Base-by-base conservation (phyloP, 805 yeast species). In the Cyberlindnera mrakii region DNA sequence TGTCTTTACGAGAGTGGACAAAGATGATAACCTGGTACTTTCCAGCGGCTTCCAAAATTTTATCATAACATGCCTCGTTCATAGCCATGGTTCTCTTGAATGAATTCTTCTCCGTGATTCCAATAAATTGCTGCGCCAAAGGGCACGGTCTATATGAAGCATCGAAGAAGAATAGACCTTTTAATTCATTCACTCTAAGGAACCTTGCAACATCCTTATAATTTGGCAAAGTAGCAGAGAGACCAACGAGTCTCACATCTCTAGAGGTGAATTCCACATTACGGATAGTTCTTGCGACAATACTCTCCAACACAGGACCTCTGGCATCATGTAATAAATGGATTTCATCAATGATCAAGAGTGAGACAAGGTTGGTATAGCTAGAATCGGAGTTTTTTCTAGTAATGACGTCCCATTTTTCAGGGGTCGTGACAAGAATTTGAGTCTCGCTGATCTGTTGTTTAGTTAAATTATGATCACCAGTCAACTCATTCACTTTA, bases 341-440 rank as follows among this genome's bases (percentile, higher is more conserved):
- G 45, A 91, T 83, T 62, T 91, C 99, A 68, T 91, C 99, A 40
- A 93, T 78, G 23, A 91, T 83, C 9, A 91, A 63, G 18, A 91
- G 70, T 33, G 77, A 72, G 1, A 88, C 93, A 1, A 79, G 65
- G 30, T 75, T 71, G 1, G 81, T 75, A 52, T 80, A 82, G 19
- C 83, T 75, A 2, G 77, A 68, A 46, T 85, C 91, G 17, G 78
- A 70, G 35, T 74, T 72, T 55, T 91, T 91, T 65, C 99, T 74
- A 0, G 96, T 90, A 14, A 90, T 82, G 17, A 93, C 86, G 65
- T 93, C 98, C 98, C 98, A 91, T 58, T 90, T 91, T 58, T 93
- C 99, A 0, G 98, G 98, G 0, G 99, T 91, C 0, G 96, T 86
- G 1, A 91, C 95, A 39, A 91, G 66, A 5, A 91, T 64, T 53